These are phyloP conservation scores for Backusella morwellensis DNA, from an alignment of 192 early-diverging fungal genomes.

Conservation along the genomic window DNA sequence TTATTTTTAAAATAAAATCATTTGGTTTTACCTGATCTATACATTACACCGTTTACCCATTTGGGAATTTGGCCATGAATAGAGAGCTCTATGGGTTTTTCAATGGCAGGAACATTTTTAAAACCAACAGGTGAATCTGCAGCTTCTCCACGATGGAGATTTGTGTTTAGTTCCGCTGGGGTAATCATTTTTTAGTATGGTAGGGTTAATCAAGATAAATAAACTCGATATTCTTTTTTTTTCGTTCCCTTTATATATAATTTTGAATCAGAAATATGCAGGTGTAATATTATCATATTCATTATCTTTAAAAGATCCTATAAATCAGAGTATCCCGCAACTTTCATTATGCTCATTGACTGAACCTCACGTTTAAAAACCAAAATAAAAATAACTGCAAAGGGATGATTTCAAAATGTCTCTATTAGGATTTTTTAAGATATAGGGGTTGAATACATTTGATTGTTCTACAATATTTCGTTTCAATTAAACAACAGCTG, in stretches of 20 bases:
- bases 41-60: slow-evolving; percentile 37
- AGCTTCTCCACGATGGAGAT: background rate
- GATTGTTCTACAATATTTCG: background rate
- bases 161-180: slow-evolving; percentile 13
- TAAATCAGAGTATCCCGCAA: background rate
- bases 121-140: slow-evolving; percentile 32
- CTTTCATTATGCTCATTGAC: background rate
- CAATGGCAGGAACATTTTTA: slow-evolving; percentile 29
- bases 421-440: slow-evolving; percentile 1
- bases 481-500: background rate
- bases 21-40: slow-evolving; percentile 22
- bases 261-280: background rate
- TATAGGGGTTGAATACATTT: background rate
- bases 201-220: background rate
- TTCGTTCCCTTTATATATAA: background rate
- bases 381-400: background rate
- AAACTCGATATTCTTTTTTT: background rate
- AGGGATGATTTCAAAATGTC: background rate
- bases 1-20: background rate
- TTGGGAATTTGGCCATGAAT: slow-evolving; percentile 24
- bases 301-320: background rate
- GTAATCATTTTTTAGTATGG: slow-evolving; percentile 17
- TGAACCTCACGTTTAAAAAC: background rate
- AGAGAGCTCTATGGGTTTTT: background rate
- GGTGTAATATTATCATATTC: background rate